phyloP scores from a whole-genome alignment of 345 rosid genomes.

The Isatis tinctoria region DNA sequence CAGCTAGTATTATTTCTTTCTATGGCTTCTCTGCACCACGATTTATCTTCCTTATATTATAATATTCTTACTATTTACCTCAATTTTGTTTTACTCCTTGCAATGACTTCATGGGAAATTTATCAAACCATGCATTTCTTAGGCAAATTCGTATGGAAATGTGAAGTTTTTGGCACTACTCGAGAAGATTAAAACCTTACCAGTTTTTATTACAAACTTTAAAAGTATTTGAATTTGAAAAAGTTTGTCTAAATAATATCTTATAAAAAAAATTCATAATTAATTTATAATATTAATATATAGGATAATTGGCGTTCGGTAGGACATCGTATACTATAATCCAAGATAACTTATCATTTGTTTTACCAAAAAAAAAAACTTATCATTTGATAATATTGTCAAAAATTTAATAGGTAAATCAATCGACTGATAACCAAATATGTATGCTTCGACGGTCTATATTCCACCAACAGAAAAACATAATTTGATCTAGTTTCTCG shows the following conservation, averaged over 20 bases:
- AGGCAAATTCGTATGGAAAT: not conserved
- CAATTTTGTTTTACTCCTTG: not conserved
- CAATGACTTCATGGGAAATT: not conserved
- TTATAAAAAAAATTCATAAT: too few relatives aligned
- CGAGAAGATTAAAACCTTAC: not conserved
- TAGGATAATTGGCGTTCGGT: not conserved
- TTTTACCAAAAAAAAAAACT: too few relatives aligned
- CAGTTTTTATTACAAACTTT: not conserved
- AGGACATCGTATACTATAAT: too few relatives aligned
- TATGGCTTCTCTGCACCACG: conserved; percentile 26
- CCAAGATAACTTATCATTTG: too few relatives aligned
- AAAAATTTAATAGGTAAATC: too few relatives aligned
- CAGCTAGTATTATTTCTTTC: conserved; percentile 29
- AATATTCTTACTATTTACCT: not conserved
- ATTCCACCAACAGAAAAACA: too few relatives aligned
- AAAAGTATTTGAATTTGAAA: not conserved
- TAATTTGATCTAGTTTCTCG: too few relatives aligned
- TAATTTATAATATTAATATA: too few relatives aligned
- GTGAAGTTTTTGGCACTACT: not conserved
- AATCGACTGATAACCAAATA: too few relatives aligned
- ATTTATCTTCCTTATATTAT: not conserved
- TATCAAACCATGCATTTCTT: not conserved
- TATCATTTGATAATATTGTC: too few relatives aligned
- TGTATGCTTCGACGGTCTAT: too few relatives aligned
- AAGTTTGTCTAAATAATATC: not conserved